Conservation (phyloP, 805 yeast species). For the Metschnikowia anglica region DNA sequence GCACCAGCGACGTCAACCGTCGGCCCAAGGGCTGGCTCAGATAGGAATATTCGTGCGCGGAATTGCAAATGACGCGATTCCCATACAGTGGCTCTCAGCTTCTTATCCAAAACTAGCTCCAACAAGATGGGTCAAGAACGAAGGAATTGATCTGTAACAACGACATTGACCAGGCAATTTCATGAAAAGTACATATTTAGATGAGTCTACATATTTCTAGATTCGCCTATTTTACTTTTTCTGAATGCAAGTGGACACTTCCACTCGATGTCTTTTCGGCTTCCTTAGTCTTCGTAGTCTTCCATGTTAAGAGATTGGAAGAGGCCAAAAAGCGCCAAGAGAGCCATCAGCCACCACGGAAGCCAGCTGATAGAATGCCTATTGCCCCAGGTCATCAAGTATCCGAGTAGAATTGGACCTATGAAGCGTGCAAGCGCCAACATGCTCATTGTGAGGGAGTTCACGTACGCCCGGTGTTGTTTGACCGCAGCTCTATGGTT, state of each 20-base stretch:
- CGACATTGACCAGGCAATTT: too few relatives aligned
- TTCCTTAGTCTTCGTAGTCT: conserved; percentile 28
- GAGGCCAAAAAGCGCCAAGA: conserved; percentile 29
- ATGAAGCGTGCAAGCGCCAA: conserved; percentile 33
- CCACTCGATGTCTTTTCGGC: too few relatives aligned
- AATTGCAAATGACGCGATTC: background rate
- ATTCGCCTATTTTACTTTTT: too few relatives aligned
- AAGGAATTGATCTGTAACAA: too few relatives aligned
- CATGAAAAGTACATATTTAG: too few relatives aligned
- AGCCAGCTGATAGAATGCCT: conserved; percentile 27
- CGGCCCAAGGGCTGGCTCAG: background rate
- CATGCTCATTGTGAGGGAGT: conserved; percentile 34
- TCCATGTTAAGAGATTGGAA: conserved; percentile 29
- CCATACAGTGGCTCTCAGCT: too few relatives aligned
- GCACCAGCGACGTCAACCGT: too few relatives aligned
- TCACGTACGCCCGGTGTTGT: conserved; percentile 37
- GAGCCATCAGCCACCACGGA: conserved; percentile 36
- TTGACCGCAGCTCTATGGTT: conserved; percentile 37
- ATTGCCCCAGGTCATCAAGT: conserved; percentile 36
- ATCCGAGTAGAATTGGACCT: conserved; percentile 37
- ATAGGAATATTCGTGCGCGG: background rate
- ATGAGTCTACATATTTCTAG: too few relatives aligned
- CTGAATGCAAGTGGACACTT: too few relatives aligned
- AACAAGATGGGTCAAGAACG: too few relatives aligned
- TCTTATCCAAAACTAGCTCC: too few relatives aligned